A percentile compares a stretch with the other conserved stretches of the same genome.
phyloP scores from a whole-genome alignment of 371 early-diverging fungal species.

The Coemansia sp. region DNA sequence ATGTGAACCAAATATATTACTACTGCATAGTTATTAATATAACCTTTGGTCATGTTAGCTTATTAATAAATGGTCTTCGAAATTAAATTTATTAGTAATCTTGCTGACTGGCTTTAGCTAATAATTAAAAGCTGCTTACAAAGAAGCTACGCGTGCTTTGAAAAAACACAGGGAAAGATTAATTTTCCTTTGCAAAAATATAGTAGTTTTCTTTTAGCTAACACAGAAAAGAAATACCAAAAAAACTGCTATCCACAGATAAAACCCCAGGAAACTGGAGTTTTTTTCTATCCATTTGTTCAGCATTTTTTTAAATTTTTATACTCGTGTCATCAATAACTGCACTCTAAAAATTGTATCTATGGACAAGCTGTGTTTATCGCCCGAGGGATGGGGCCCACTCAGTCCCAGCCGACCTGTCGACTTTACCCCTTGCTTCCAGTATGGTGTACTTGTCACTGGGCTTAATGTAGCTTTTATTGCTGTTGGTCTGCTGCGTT shows the following conservation, averaged over 20 bases:
- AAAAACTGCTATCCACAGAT: neutral
- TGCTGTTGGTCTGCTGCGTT: constrained; percentile 27
- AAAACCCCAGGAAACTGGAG: neutral
- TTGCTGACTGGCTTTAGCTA: neutral
- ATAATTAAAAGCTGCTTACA: no score
- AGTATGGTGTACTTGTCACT: constrained; percentile 23
- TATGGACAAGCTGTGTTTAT: constrained; percentile 20
- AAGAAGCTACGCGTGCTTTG: neutral
- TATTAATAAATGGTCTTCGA: no score
- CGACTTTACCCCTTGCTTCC: constrained; percentile 47
- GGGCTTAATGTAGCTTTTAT: constrained; percentile 29
- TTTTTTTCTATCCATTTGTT: neutral
- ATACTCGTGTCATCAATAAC: neutral
- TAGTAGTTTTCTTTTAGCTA: neutral
- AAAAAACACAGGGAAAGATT: neutral
- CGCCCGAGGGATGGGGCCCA: constrained; percentile 44
- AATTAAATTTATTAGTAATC: neutral
- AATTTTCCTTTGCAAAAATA: neutral
- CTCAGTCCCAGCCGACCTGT: constrained; percentile 27
- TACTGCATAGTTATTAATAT: no score
- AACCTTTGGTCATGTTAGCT: no score
- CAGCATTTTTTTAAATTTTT: neutral
- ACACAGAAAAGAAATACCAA: neutral
- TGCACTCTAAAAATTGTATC: neutral
- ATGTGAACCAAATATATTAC: no score